Percentiles rank a stretch among this genome's conserved stretches.
Evolutionary conservation across 106 monocot species (phyloP).

Genomic region (Phalaenopsis aphrodite): DNA sequence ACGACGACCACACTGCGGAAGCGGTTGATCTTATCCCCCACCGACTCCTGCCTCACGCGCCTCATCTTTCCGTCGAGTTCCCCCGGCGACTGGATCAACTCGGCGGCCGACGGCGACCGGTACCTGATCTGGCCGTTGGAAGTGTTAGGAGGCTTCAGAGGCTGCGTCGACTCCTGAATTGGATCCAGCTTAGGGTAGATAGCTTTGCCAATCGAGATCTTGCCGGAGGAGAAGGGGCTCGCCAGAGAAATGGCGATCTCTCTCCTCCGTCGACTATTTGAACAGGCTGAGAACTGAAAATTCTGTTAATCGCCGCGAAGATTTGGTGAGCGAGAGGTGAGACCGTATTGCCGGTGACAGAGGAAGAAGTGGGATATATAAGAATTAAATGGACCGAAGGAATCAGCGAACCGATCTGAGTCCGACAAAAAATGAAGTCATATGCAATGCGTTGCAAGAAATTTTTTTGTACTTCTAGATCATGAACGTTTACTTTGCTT

Average conservation of each 20-base stretch:
- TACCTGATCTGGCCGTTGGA: constrained; percentile 61
- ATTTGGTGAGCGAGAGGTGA: no score
- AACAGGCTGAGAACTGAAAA: not conserved
- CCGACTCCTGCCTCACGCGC: constrained; percentile 33
- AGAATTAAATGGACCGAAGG: no score
- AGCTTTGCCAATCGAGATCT: not conserved
- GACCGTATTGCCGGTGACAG: no score
- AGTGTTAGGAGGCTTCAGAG: constrained; percentile 14
- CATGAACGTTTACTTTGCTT: no score
- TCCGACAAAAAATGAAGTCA: no score
- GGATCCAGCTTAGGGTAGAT: constrained; percentile 6
- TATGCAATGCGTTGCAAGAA: no score
- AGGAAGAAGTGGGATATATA: no score
- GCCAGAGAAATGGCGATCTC: not conserved
- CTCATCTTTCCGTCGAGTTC: constrained; percentile 59
- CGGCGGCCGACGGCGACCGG: constrained; percentile 64
- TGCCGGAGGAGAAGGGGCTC: constrained; percentile 2
- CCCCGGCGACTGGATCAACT: constrained; percentile 29
- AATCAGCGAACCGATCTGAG: no score
- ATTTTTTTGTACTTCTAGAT: no score
- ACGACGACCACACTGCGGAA: constrained; percentile 46
- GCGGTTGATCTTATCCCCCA: constrained; percentile 55
- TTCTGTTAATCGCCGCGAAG: no score
- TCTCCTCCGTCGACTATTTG: not conserved
- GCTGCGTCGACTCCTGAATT: constrained; percentile 1